Evolutionary conservation across 2,329 filamentous ascomycete species (phyloP), one percentile per base, ranked within the genome.

Genomic region (Ophiocordyceps polyrhachis-furcata): DNA sequence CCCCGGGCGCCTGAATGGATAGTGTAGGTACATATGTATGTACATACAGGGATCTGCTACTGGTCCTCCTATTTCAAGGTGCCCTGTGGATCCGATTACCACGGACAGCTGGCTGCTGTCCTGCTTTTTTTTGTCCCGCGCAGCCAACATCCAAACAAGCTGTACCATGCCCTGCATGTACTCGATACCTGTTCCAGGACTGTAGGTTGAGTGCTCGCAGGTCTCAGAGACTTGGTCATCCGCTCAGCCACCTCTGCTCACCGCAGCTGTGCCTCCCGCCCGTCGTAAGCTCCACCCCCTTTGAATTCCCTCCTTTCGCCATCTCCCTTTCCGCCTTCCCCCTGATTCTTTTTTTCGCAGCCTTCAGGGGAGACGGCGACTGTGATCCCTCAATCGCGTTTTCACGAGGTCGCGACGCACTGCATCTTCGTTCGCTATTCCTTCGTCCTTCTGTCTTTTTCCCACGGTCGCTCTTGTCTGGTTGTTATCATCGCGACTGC

Each of bases 171-270:
- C n/a, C 11, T 38, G 35, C n/a, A 38, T 38, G 35, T 38, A 38
- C n/a, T 8, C 35, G 11, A 19, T 38, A 38, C 35, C 35, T 38
- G 35, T n/a, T 17, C 2, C 17, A 17, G 3, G 9, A 6, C 32
- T 8, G 32, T n/a, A 5, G 3, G 5, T 14, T 11, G 5, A 5
- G 42, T 37, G n/a, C 42, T 43, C 14, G 12, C 12, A 15, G 17
- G 42, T 43, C 31, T 23, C 42, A 15, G 42, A n/a, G 17, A 43
- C 29, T 21, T 17, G 14, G 19, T 32, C 28, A 20, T 23, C 14
- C 28, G 29, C 42, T 43, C 42, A 37, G 42, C 42, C 42, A 41
- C 35, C 43, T 41, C 29, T 20, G 43, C 37, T 44, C 43, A 38
- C 35, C 43, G 35, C 28, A 38, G 35, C 35, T 19, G 35, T 19